Evolutionary conservation across 2,329 filamentous ascomycete genomes (phyloP).

Genomic region (Alternaria sp.): DNA sequence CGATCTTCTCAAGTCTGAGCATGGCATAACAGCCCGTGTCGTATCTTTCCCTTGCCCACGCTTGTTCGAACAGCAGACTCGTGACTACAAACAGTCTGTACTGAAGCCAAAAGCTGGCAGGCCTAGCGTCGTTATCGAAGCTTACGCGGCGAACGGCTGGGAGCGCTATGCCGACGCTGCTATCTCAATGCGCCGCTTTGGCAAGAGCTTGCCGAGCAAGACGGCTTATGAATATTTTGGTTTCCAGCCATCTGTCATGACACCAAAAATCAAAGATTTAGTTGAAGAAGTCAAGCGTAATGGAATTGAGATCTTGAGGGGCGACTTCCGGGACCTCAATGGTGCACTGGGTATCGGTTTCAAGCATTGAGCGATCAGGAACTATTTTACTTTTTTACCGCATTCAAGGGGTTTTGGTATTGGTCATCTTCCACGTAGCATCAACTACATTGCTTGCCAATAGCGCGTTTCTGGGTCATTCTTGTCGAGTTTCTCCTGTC

Average conservation of each 20-base stretch:
- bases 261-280: constrained; percentile 49
- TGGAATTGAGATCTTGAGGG: constrained; percentile 29
- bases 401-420: neutral
- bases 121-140: constrained; percentile 67
- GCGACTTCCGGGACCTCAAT: constrained; percentile 23
- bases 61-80: constrained; percentile 59
- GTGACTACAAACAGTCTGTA: constrained; percentile 58
- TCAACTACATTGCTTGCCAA: neutral
- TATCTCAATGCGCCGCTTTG: constrained; percentile 63
- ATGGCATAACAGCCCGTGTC: constrained; percentile 55
- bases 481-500: neutral
- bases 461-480: neutral
- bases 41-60: constrained; percentile 62
- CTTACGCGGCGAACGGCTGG: constrained; percentile 67
- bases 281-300: constrained; percentile 49
- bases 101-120: constrained; percentile 53
- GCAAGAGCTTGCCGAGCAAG: constrained; percentile 64
- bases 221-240: constrained; percentile 66
- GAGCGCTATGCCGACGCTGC: constrained; percentile 68
- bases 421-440: neutral
- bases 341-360: constrained; percentile 18
- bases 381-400: neutral
- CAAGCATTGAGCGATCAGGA: constrained; percentile 10
- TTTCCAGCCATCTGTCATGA: constrained; percentile 57
- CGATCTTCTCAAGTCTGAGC: constrained; percentile 51